Base-by-base conservation (phyloP, 179 eudicot genomes). In the Dionaea muscipula region DNA sequence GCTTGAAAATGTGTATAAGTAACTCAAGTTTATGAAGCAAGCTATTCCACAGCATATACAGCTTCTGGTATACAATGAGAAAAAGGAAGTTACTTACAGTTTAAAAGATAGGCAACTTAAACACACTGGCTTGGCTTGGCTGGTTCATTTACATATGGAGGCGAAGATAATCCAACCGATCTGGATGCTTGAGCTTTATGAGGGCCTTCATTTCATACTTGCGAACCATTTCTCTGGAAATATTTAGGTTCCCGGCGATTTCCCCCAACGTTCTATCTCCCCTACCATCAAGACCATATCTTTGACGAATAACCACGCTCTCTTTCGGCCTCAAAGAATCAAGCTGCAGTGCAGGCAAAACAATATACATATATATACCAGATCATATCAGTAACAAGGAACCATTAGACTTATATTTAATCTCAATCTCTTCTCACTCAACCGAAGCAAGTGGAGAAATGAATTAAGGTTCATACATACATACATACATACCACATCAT, bases 261-360 rank as follows among this genome's bases (percentile, higher is more conserved):
- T 91, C 95, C 24, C 98, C 94, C 54, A 86, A 54, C 21, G 97
- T 81, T 74, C 97, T 72, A 36, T 84, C 84, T 41, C 95, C 91
- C 74, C 75, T 86, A 10, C 97, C 97, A 43, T 91, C 97, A 2
- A 91, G 88, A 22, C 97, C 97, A 22, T 81, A 91, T 69, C 97
- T 80, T 70, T 86, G 97, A 54, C 97, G 70, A 61, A 91, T 84
- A 52, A 91, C 97, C 79, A 86, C 60, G 65, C 88, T 91, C 75
- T 89, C 97, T 75, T 89, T 89, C 1, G 97, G 97, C 65, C 86
- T 84, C 71, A 90, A 73, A 16, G 97, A 90, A 65, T 86, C 97
- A 44, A 90, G 97, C 97, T 90, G 93, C n/a, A n/a, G n/a, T n/a
- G n/a, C n/a, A n/a, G n/a, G n/a, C n/a, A n/a, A n/a, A n/a, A n/a